A percentile compares a stretch with the other conserved stretches of the same genome.
These are phyloP conservation scores for Solidago caesia DNA, from an alignment of 129 eudicot genomes.

Conservation along the genomic window DNA sequence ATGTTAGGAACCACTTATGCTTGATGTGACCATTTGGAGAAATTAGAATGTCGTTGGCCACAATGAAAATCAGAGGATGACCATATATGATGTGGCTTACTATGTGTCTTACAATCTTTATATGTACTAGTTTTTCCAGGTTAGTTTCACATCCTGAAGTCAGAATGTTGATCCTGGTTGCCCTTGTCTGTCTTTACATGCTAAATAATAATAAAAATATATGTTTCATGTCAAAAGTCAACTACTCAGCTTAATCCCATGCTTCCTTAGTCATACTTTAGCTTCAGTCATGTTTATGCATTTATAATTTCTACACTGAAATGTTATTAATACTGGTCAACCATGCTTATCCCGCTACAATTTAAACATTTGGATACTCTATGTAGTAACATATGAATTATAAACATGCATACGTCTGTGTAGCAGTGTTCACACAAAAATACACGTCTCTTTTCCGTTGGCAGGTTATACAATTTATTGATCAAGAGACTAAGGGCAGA, in stretches of 20 bases:
- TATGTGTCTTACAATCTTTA: neutral
- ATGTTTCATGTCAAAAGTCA: neutral
- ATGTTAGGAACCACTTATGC: slow-evolving; percentile 2
- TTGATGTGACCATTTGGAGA: neutral
- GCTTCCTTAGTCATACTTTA: neutral
- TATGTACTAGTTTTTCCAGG: neutral
- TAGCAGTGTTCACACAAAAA: slow-evolving; percentile 1
- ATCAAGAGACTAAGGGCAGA: slow-evolving; percentile 35
- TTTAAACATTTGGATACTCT: slow-evolving; percentile 8
- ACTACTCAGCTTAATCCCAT: neutral
- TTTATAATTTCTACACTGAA: neutral
- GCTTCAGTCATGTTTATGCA: neutral
- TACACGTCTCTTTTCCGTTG: slow-evolving; percentile 16
- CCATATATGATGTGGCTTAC: slow-evolving; percentile 12
- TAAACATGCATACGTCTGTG: slow-evolving; percentile 12
- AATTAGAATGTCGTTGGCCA: slow-evolving; percentile 9
- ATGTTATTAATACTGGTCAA: neutral
- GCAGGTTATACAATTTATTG: slow-evolving; percentile 56
- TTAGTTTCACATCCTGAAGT: slow-evolving; percentile 12
- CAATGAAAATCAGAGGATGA: neutral
- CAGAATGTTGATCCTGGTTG: slow-evolving; percentile 4
- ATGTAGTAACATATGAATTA: neutral
- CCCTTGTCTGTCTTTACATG: slow-evolving; percentile 12
- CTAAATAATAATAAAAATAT: neutral
- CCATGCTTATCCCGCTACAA: slow-evolving; percentile 1